Base-by-base conservation (phyloP, 257 asterid genomes). In the Buddleja alternifolia region DNA sequence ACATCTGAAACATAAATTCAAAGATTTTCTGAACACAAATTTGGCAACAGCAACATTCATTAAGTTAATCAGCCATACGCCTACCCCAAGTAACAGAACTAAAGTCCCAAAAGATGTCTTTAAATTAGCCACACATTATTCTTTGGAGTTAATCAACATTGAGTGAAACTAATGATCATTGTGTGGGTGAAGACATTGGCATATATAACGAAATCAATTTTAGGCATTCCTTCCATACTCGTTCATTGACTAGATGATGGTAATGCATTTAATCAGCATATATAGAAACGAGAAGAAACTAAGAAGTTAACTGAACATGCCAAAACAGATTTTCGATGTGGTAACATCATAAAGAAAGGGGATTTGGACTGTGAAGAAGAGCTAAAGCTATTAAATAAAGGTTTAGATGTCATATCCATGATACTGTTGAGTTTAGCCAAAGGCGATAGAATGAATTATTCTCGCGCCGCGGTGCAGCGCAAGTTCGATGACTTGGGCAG, bases 1-100 rank as follows among this genome's bases (percentile, higher is more conserved):
- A 75, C 99, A 94, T 88, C 99, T 94, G 89, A 66, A 58, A 51
- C 37, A 57, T 10, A 12, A 41, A 6, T 3, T 19, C 58, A 67
- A 60, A 62, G 42, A 3, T 16, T 59, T 56, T 37, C 58, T n/a
- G 34, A 37, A 20, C 29, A 52, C 42, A 46, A 24, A 23, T 67
- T 52, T 19, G 21, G 56, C 9, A 11, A 36, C 41, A 24, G 53
- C 32, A 36, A 4, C 48, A 32, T 32, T 39, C n/a, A n/a, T n/a
- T n/a, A n/a, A n/a, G n/a, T n/a, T n/a, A n/a, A n/a, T n/a, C n/a
- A n/a, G n/a, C n/a, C n/a, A n/a, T n/a, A n/a, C 10, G 40, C 47
- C 40, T 25, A 15, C 16, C 46, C 50, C 41, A 21, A 52, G 16
- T 40, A 44, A 9, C 63, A 60, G 47, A 67, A 34, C 62, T 14